Evolutionary conservation across 805 yeast genomes (phyloP).

Genomic region (Cephaloascus albidus): DNA sequence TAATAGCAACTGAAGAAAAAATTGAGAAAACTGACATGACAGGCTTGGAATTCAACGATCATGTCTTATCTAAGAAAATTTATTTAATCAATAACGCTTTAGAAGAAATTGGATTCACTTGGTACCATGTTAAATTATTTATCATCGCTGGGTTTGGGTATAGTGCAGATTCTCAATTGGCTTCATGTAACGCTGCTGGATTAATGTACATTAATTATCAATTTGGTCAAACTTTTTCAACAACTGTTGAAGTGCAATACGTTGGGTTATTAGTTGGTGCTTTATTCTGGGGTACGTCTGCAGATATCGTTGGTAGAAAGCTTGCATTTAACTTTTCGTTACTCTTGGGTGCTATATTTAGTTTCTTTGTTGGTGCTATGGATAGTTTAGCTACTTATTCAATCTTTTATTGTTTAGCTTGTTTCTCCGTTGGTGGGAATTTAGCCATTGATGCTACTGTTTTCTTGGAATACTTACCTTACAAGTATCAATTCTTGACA

Average conservation of each 20-base stretch:
- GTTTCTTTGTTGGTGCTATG: conserved; percentile 47
- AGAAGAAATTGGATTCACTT: conserved; percentile 46
- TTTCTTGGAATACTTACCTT: conserved; percentile 44
- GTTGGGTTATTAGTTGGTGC: conserved; percentile 46
- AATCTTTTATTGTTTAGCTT: conserved; percentile 33
- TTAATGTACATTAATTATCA: conserved; percentile 37
- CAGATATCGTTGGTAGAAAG: conserved; percentile 46
- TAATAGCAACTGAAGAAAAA: neutral
- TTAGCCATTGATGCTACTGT: conserved; percentile 45
- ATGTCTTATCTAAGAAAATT: conserved; percentile 28
- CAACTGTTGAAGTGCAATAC: conserved; percentile 35
- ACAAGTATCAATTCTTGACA: conserved; percentile 38
- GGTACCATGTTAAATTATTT: conserved; percentile 41
- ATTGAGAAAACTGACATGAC: conserved; percentile 7
- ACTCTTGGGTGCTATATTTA: conserved; percentile 36
- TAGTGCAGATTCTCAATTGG: conserved; percentile 44
- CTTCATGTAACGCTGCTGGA: conserved; percentile 36
- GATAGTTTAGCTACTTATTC: conserved; percentile 39
- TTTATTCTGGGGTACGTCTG: conserved; percentile 46
- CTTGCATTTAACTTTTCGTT: conserved; percentile 42
- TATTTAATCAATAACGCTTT: conserved; percentile 41
- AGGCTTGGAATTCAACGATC: conserved; percentile 18
- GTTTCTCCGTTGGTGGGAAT: conserved; percentile 48
- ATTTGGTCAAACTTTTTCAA: conserved; percentile 33
- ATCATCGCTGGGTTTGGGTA: conserved; percentile 49